phyloP scores from a whole-genome alignment of 106 monocot genomes.

The Dioscorea alata region DNA sequence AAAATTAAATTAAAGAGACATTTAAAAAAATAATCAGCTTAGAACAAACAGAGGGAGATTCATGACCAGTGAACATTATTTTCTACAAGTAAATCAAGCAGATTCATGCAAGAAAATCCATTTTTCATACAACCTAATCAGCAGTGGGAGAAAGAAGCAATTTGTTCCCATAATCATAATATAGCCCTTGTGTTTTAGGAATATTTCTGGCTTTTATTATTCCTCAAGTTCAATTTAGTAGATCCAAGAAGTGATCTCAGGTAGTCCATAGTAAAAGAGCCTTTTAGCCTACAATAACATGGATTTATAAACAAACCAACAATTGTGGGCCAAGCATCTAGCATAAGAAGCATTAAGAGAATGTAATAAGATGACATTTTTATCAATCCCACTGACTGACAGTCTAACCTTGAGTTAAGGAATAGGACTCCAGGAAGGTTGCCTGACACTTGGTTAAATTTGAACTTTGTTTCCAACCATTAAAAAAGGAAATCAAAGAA shows the following conservation, averaged over 20 bases:
- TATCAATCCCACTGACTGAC: no score
- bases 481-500: background rate
- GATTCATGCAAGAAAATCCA: background rate
- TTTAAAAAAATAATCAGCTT: no score
- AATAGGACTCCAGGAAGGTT: no score
- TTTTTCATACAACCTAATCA: slow-evolving; percentile 60
- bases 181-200: slow-evolving; percentile 84
- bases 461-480: background rate
- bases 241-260: background rate
- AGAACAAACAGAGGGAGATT: no score
- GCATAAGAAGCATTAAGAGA: no score
- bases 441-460: background rate
- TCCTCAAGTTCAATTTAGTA: background rate
- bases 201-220: slow-evolving; percentile 23
- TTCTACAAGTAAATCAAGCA: no score
- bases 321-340: no score
- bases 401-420: no score
- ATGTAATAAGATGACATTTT: no score
- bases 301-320: background rate
- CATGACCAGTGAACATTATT: no score
- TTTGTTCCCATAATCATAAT: slow-evolving; percentile 96
- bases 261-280: background rate
- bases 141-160: slow-evolving; percentile 84
- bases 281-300: background rate
- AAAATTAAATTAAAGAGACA: no score